These are phyloP conservation scores for Scedosporium boydii DNA, from an alignment of 2,329 filamentous ascomycete species.

Conservation along the genomic window DNA sequence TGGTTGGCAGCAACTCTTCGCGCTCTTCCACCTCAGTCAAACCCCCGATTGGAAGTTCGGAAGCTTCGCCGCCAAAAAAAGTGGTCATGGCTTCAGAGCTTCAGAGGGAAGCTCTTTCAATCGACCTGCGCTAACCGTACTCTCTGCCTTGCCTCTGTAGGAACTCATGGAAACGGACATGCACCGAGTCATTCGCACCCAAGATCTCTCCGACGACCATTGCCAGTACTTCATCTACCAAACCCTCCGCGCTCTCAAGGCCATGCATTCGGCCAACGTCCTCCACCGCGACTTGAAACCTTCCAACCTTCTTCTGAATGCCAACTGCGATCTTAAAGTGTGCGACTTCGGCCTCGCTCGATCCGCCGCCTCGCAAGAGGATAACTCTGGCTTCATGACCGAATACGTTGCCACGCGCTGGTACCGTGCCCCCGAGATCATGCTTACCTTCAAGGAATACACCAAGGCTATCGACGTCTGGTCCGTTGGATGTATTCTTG, in stretches of 20 bases:
- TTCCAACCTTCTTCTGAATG: conserved; percentile 91
- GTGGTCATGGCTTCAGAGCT: background rate
- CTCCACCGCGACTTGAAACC: conserved; percentile 96
- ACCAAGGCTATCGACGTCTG: conserved; percentile 99
- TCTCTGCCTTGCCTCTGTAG: conserved; percentile 31
- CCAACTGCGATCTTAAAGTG: conserved; percentile 98
- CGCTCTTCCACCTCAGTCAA: too few relatives aligned
- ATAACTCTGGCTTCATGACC: conserved; percentile 99
- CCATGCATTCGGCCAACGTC: conserved; percentile 98
- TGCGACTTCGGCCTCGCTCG: conserved; percentile 96
- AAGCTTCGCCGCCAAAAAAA: too few relatives aligned
- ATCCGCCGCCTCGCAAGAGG: conserved; percentile 92
- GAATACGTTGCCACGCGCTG: conserved; percentile 99
- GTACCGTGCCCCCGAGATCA: conserved; percentile 98
- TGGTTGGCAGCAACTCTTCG: too few relatives aligned
- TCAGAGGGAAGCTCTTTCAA: background rate
- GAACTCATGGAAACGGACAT: conserved; percentile 99
- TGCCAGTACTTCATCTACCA: conserved; percentile 99
- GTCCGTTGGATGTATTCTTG: conserved; percentile 96
- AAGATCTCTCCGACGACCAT: conserved; percentile 97
- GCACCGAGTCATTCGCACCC: conserved; percentile 97
- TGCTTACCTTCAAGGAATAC: conserved; percentile 99
- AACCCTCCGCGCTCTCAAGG: conserved; percentile 92
- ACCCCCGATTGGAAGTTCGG: too few relatives aligned
- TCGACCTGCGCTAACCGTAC: conserved; percentile 8